These are phyloP conservation scores for Venturia aucupariae DNA, from an alignment of 2,329 filamentous ascomycete genomes.

Conservation along the genomic window DNA sequence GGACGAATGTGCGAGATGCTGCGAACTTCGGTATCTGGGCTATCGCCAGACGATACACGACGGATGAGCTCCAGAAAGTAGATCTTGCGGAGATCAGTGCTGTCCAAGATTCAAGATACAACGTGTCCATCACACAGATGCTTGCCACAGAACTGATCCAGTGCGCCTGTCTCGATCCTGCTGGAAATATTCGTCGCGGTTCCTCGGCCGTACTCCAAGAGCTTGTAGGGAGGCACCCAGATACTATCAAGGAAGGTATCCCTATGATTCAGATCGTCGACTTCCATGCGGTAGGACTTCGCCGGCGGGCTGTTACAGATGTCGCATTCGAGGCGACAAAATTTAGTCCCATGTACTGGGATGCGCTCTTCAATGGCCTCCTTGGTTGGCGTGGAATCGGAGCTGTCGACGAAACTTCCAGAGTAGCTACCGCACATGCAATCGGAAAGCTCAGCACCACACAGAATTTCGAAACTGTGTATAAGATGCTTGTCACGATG, in stretches of 20 bases:
- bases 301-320: constrained; percentile 69
- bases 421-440: constrained; percentile 60
- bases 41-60: constrained; percentile 76
- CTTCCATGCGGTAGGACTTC: constrained; percentile 85
- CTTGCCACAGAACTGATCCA: constrained; percentile 74
- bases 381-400: constrained; percentile 83
- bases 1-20: constrained; percentile 86
- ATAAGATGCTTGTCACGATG: constrained; percentile 34
- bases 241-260: constrained; percentile 75
- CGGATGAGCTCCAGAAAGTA: constrained; percentile 61
- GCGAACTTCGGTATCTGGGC: constrained; percentile 97
- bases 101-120: constrained; percentile 32
- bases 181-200: constrained; percentile 86
- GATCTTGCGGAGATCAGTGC: constrained; percentile 35
- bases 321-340: constrained; percentile 61
- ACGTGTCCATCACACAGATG: constrained; percentile 44
- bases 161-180: constrained; percentile 75
- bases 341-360: constrained; percentile 57
- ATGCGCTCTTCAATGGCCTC: constrained; percentile 59
- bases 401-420: constrained; percentile 63
- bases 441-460: constrained; percentile 50
- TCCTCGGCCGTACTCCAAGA: constrained; percentile 92
- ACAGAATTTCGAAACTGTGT: constrained; percentile 26
- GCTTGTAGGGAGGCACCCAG: constrained; percentile 83
- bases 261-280: constrained; percentile 80